Evolutionary conservation across 1,139 yeast genomes (phyloP).

Genomic region (Candida sp.): DNA sequence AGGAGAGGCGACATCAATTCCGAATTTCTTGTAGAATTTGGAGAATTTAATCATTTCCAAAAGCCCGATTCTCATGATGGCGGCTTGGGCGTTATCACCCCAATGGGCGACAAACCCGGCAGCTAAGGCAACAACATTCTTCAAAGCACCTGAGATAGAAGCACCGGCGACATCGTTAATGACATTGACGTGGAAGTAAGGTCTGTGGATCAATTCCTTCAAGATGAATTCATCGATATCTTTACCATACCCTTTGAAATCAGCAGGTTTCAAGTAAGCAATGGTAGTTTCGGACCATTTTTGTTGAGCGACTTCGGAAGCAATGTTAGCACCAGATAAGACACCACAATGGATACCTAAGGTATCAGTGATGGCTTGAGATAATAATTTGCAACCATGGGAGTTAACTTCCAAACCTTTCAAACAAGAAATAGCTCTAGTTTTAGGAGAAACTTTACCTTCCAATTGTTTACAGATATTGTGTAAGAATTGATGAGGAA

Average conservation of each 20-base stretch:
- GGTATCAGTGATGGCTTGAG: conserved; percentile 69
- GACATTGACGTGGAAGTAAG: conserved; percentile 91
- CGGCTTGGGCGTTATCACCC: conserved; percentile 98
- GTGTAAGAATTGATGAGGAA: conserved; percentile 90
- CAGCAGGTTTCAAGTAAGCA: conserved; percentile 73
- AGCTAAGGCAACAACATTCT: conserved; percentile 89
- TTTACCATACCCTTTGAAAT: conserved; percentile 65
- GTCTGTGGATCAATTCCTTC: conserved; percentile 85
- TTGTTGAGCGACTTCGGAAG: conserved; percentile 90
- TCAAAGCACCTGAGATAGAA: conserved; percentile 91
- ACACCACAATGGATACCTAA: conserved; percentile 92
- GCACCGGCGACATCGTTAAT: conserved; percentile 91
- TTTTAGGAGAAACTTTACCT: conserved; percentile 65
- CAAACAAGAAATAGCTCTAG: conserved; percentile 87
- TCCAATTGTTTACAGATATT: conserved; percentile 69
- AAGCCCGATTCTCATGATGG: conserved; percentile 91
- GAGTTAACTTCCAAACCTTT: conserved; percentile 87
- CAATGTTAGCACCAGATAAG: conserved; percentile 91
- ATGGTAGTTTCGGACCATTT: conserved; percentile 96
- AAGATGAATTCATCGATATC: conserved; percentile 71
- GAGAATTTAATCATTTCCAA: conserved; percentile 71
- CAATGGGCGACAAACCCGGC: conserved; percentile 95
- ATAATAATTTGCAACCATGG: conserved; percentile 75
- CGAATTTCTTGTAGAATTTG: conserved; percentile 57
- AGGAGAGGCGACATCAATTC: conserved; percentile 64